phyloP scores from a whole-genome alignment of 495 filamentous ascomycete genomes.

The Talaromyces trachyspermus region DNA sequence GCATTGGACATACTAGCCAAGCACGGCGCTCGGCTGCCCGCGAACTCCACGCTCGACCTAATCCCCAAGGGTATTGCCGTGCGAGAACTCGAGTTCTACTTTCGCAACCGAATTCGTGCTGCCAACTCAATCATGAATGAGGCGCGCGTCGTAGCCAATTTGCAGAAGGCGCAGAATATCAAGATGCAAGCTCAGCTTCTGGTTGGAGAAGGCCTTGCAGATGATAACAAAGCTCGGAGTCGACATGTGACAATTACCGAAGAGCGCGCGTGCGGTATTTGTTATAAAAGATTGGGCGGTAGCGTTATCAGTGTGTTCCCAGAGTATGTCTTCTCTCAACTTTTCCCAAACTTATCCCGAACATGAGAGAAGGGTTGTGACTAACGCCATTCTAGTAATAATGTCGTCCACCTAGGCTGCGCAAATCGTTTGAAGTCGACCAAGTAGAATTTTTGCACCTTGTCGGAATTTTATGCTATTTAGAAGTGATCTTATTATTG shows the following conservation, averaged over 20 bases:
- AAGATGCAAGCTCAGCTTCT: constrained; percentile 62
- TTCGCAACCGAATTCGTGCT: constrained; percentile 82
- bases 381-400: constrained; percentile 31
- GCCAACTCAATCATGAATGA: constrained; percentile 76
- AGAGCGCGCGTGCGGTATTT: constrained; percentile 83
- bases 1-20: constrained; percentile 82
- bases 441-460: constrained; percentile 16
- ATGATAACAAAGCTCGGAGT: constrained; percentile 49
- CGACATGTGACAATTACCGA: constrained; percentile 73
- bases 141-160: constrained; percentile 61
- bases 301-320: constrained; percentile 76
- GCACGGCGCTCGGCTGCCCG: constrained; percentile 86
- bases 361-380: background rate
- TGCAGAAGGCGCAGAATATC: constrained; percentile 67
- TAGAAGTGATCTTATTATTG: too few relatives aligned
- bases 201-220: constrained; percentile 51
- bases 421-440: constrained; percentile 37
- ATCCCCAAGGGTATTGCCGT: constrained; percentile 78
- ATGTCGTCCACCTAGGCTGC: constrained; percentile 82
- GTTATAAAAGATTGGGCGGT: constrained; percentile 84
- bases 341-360: too few relatives aligned
- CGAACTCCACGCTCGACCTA: constrained; percentile 71
- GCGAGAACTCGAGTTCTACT: constrained; percentile 79
- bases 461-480: background rate
- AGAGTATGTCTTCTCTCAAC: constrained; percentile 40